Percentiles rank a stretch among this genome's conserved stretches.
phyloP scores from a whole-genome alignment of 805 yeast species.

The Wickerhamomyces xylosicus region DNA sequence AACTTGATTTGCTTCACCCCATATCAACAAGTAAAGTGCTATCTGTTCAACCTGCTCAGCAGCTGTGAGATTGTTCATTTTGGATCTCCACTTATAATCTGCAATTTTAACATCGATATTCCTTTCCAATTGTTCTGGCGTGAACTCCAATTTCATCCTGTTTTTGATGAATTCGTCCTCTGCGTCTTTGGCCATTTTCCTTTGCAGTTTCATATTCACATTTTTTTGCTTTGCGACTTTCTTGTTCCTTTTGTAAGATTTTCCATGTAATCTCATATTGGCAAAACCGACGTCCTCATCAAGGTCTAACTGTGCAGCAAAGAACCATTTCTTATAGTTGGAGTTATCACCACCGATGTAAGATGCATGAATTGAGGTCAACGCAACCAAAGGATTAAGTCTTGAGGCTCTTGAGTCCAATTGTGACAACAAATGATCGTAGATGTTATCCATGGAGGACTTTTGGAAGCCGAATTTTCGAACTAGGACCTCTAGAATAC shows the following conservation, averaged over 20 bases:
- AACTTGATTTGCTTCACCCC: constrained; percentile 89
- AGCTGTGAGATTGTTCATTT: constrained; percentile 36
- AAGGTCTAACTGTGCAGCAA: constrained; percentile 71
- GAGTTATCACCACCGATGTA: constrained; percentile 88
- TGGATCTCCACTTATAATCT: constrained; percentile 50
- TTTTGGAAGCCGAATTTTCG: constrained; percentile 74
- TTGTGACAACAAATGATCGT: constrained; percentile 67
- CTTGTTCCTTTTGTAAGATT: constrained; percentile 30
- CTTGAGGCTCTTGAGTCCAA: constrained; percentile 84
- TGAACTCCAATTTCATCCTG: constrained; percentile 42
- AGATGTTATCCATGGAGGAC: constrained; percentile 71
- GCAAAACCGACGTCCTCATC: constrained; percentile 59
- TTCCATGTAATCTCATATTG: constrained; percentile 42
- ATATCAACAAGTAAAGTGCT: constrained; percentile 60
- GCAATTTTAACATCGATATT: constrained; percentile 50
- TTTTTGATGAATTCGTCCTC: constrained; percentile 38
- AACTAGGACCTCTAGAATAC: constrained; percentile 49
- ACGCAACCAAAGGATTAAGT: constrained; percentile 59
- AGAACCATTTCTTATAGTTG: constrained; percentile 87
- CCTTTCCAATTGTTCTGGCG: constrained; percentile 32
- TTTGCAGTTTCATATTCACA: constrained; percentile 22
- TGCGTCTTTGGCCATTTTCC: constrained; percentile 31
- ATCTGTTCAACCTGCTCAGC: constrained; percentile 51
- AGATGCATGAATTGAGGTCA: constrained; percentile 73
- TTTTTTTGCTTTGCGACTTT: constrained; percentile 32